Base-by-base conservation (phyloP, 129 eudicot genomes). In the Tagetes erecta region DNA sequence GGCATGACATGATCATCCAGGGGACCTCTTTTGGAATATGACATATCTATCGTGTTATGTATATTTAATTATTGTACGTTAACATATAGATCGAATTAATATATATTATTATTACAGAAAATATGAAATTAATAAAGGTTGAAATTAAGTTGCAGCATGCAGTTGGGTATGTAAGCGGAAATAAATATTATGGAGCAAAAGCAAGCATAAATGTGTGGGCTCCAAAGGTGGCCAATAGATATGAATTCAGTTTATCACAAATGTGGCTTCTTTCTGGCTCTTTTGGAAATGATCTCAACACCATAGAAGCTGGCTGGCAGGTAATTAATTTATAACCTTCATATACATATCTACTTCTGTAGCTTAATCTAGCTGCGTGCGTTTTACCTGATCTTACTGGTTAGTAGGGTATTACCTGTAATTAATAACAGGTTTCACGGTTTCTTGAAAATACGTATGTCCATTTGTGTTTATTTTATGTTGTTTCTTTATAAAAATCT, bases 241-340 rank as follows among this genome's bases (percentile, higher is more conserved):
- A 88, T 82, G 99, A 94, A 70, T 94, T 94, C 82, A 94, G 99
- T 83, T 78, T 94, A 60, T 91, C 99, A 68, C 99, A 94, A 77
- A 62, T 94, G 81, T 94, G 99, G 99, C 87, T 90, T 49, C 85
- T 94, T 46, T 87, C 99, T 52, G 99, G 99, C 41, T 85, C 96
- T 9, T 94, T 90, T 85, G 97, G 96, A 6, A 64, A 86, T 82
- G 99, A 94, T 82, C 91, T 91, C 68, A 94, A 94, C 85, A 94
- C 97, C 77, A 94, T 94, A 80, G 99, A 94, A 91, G 91, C 99
- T 86, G 99, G 99, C 70, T 94, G 99, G 99, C 99, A 94, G 97
- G 99, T 72, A 86, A 37, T 80, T 84, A 34, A 7, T 46, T 59
- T 42, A 7, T 57, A 13, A 30, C n/a, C 50, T 47, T 20, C 62